A percentile compares a stretch with the other conserved stretches of the same genome.
These are phyloP conservation scores for Alternaria tenuissima DNA, from an alignment of 2,329 filamentous ascomycete species.

Conservation along the genomic window DNA sequence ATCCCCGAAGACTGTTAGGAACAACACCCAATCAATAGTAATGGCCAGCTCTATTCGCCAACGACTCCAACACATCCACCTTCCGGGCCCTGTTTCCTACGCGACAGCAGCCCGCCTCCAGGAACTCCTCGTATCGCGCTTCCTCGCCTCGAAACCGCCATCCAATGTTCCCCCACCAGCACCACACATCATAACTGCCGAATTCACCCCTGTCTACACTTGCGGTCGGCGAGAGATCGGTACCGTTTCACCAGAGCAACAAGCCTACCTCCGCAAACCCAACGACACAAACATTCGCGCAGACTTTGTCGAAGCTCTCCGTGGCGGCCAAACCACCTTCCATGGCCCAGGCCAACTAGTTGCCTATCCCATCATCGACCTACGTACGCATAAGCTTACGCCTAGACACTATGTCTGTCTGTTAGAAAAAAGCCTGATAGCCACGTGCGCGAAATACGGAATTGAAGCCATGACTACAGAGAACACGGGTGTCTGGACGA, in stretches of 20 bases:
- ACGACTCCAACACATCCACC: slow-evolving; percentile 66
- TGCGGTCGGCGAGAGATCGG: slow-evolving; percentile 80
- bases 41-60: slow-evolving; percentile 57
- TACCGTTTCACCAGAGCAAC: slow-evolving; percentile 59
- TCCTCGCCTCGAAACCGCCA: slow-evolving; percentile 68
- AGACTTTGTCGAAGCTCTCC: slow-evolving; percentile 73
- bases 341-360: slow-evolving; percentile 94
- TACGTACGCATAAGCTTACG: slow-evolving; percentile 71
- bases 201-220: slow-evolving; percentile 84
- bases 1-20: slow-evolving; percentile 1
- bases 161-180: slow-evolving; percentile 59
- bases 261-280: slow-evolving; percentile 45
- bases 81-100: slow-evolving; percentile 65
- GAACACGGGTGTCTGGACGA: slow-evolving; percentile 84
- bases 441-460: slow-evolving; percentile 67
- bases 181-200: slow-evolving; percentile 79
- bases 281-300: slow-evolving; percentile 55
- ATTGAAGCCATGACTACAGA: slow-evolving; percentile 71
- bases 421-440: slow-evolving; percentile 79
- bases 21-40: slow-evolving; percentile 4
- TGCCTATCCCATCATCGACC: slow-evolving; percentile 89
- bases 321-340: slow-evolving; percentile 92
- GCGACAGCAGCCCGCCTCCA: slow-evolving; percentile 64
- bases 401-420: slow-evolving; percentile 80
- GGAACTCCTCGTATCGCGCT: slow-evolving; percentile 62